Percentiles rank a stretch among this genome's conserved stretches.
Evolutionary conservation across 2,329 filamentous ascomycete species (phyloP).

Genomic region (Pseudogymnoascus verrucosus): DNA sequence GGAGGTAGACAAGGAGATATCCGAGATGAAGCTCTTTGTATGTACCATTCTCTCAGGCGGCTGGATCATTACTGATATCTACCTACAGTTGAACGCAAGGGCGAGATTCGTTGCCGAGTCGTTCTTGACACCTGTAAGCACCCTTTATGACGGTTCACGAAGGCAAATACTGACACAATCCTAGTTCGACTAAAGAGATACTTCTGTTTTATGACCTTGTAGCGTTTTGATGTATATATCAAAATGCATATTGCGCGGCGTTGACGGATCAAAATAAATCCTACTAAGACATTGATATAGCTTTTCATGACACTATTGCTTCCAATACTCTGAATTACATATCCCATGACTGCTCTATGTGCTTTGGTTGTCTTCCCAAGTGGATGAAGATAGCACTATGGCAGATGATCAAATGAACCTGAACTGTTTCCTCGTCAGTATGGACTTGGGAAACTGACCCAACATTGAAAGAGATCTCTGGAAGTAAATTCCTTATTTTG

Average conservation of each 20-base stretch:
- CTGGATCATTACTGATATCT: constrained; percentile 21
- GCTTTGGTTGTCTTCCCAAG: neutral
- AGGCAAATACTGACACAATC: neutral
- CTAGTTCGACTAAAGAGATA: neutral
- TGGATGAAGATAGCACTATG: neutral
- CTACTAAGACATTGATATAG: constrained; percentile 6
- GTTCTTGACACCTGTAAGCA: constrained; percentile 80
- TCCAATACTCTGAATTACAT: neutral
- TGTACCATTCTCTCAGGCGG: constrained; percentile 32
- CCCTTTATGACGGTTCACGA: neutral
- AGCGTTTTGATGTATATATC: constrained; percentile 7
- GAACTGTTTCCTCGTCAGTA: neutral
- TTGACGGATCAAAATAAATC: constrained; percentile 8
- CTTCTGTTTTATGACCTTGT: constrained; percentile 1
- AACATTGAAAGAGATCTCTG: neutral
- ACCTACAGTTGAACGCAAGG: constrained; percentile 76
- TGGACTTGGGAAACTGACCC: neutral
- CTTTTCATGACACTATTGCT: constrained; percentile 5
- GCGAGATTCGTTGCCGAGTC: constrained; percentile 97
- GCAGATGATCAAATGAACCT: neutral
- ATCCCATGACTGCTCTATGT: neutral
- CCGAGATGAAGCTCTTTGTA: constrained; percentile 99
- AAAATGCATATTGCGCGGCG: constrained; percentile 7
- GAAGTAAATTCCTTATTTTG: neutral
- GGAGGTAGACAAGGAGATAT: constrained; percentile 99